Evolutionary conservation across 495 filamentous ascomycete genomes (phyloP).

Genomic region (Rusavskia elegans): DNA sequence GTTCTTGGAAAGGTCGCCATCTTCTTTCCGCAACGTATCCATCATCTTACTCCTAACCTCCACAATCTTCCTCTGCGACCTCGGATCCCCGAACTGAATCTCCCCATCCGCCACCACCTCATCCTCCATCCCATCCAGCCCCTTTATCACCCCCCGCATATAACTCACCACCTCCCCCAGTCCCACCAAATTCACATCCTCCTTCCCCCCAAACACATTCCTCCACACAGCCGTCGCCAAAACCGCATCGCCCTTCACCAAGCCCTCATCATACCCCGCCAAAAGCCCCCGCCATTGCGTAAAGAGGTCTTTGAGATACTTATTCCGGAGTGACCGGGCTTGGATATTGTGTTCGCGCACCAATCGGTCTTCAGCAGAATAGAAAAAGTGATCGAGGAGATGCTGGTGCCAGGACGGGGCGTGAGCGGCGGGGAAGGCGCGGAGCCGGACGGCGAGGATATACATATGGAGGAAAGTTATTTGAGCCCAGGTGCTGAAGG

Average conservation of each 20-base stretch:
- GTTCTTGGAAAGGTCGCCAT: not conserved
- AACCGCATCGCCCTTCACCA: slow-evolving; percentile 70
- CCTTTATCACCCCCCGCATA: slow-evolving; percentile 50
- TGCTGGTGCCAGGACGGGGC: slow-evolving; percentile 54
- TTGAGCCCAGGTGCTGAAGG: slow-evolving; percentile 90
- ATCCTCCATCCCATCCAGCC: slow-evolving; percentile 48
- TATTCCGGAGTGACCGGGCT: slow-evolving; percentile 50
- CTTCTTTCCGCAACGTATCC: slow-evolving; percentile 9
- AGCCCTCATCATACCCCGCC: slow-evolving; percentile 73
- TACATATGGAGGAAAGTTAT: slow-evolving; percentile 94
- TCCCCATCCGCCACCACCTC: slow-evolving; percentile 23
- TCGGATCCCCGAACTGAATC: slow-evolving; percentile 21
- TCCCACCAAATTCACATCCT: slow-evolving; percentile 51
- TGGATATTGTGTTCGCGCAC: slow-evolving; percentile 50
- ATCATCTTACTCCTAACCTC: slow-evolving; percentile 11
- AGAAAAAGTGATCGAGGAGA: slow-evolving; percentile 84
- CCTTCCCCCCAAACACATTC: slow-evolving; percentile 61
- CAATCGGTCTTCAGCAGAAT: slow-evolving; percentile 81
- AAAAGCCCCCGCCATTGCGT: slow-evolving; percentile 78
- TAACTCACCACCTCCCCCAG: slow-evolving; percentile 65
- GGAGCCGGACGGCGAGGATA: slow-evolving; percentile 72
- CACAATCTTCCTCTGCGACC: slow-evolving; percentile 9
- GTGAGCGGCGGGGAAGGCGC: slow-evolving; percentile 48
- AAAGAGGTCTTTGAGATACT: slow-evolving; percentile 83
- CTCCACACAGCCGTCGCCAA: slow-evolving; percentile 83